phyloP scores from a whole-genome alignment of 176 grass and related monocot species.

The Oryza coarctata region DNA sequence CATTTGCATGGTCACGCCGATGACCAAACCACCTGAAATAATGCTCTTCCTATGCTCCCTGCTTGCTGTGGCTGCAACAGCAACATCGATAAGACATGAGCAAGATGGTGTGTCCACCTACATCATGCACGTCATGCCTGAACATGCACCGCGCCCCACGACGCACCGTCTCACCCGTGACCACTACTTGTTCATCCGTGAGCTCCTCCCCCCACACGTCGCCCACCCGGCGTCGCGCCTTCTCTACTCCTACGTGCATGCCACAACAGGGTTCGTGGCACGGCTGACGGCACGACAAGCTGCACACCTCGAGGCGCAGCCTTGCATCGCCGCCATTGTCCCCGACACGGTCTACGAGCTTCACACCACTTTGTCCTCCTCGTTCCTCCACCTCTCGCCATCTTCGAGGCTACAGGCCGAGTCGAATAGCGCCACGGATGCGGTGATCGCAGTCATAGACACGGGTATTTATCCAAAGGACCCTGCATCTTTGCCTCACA shows the following conservation, averaged over 20 bases:
- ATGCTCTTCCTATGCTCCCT: not conserved
- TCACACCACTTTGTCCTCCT: constrained; percentile 45
- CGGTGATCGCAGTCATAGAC: constrained; percentile 26
- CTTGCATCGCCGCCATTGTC: constrained; percentile 45
- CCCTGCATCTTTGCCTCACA: constrained; percentile 22
- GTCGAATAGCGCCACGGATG: constrained; percentile 31
- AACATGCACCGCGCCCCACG: not conserved
- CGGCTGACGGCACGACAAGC: constrained; percentile 48
- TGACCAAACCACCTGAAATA: not conserved
- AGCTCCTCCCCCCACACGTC: not conserved
- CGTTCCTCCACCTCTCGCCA: constrained; percentile 53
- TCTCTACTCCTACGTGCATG: constrained; percentile 34
- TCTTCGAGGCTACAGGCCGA: constrained; percentile 30
- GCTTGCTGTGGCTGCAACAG: not conserved
- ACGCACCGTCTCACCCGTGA: too few species aligned
- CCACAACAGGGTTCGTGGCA: constrained; percentile 41
- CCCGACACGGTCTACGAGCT: constrained; percentile 13
- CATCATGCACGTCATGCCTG: not conserved
- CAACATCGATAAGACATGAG: too few species aligned
- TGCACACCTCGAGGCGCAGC: constrained; percentile 19
- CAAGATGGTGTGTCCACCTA: not conserved
- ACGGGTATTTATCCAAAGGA: constrained; percentile 21
- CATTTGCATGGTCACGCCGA: not conserved
- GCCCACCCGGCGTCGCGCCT: not conserved
- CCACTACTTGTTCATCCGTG: not conserved